Conservation (phyloP, 352 stramenopile species). For the Globisporangium spinosum region DNA sequence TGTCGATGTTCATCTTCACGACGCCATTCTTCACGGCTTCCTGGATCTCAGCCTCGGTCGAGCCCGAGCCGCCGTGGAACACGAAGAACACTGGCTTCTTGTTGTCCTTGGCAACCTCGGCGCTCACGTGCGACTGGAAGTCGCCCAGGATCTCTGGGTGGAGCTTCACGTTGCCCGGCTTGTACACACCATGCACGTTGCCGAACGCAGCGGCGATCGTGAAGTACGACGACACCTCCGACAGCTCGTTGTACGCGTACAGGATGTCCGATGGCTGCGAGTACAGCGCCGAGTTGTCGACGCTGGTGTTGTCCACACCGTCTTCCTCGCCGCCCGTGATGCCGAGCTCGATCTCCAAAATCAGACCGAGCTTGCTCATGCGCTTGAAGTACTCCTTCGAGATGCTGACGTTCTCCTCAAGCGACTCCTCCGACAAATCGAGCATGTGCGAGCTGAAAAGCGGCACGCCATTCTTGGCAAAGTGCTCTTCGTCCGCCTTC, state of each 20-base stretch:
- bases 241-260: conserved; percentile 94
- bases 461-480: conserved; percentile 90
- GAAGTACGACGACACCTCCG: conserved; percentile 90
- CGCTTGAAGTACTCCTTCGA: conserved; percentile 98
- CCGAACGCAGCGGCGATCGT: conserved; percentile 96
- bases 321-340: conserved; percentile 98
- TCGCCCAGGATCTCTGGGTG: conserved; percentile 96
- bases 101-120: conserved; percentile 62
- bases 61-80: conserved; percentile 98
- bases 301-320: conserved; percentile 96
- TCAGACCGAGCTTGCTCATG: conserved; percentile 94
- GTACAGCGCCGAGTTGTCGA: conserved; percentile 93
- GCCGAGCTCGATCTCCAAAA: conserved; percentile 98
- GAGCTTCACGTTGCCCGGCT: conserved; percentile 98
- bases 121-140: conserved; percentile 90
- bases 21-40: conserved; percentile 95
- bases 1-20: conserved; percentile 99
- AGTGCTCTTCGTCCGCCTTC: conserved; percentile 95
- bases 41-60: conserved; percentile 94
- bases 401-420: conserved; percentile 98
- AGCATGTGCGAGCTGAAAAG: conserved; percentile 99
- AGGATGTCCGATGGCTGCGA: conserved; percentile 93
- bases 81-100: conserved; percentile 98
- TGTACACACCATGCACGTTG: conserved; percentile 98
- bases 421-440: conserved; percentile 96